phyloP scores from a whole-genome alignment of 345 rosid genomes.

The Moricandia moricandioides region DNA sequence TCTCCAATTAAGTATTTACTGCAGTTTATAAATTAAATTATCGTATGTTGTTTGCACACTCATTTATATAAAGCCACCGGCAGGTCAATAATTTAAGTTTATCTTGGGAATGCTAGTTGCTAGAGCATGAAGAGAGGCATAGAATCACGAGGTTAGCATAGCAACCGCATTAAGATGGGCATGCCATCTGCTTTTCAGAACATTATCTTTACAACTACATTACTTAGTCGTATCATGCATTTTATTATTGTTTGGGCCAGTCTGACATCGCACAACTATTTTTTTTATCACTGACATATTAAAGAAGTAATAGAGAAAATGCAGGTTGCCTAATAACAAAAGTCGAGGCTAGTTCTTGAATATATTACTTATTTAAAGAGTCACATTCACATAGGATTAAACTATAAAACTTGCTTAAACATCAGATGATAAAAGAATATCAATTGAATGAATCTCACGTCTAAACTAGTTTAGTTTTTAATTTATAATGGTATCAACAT shows the following conservation, averaged over 20 bases:
- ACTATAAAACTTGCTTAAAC: slow-evolving; percentile 5
- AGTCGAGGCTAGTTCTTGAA: slow-evolving; percentile 16
- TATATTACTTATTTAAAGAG: neutral
- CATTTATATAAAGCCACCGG: slow-evolving; percentile 1
- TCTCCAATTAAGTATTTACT: neutral
- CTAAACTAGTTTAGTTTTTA: neutral
- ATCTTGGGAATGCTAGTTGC: slow-evolving; percentile 15
- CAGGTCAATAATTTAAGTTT: slow-evolving; percentile 4
- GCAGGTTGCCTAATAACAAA: slow-evolving; percentile 19
- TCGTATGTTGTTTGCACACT: neutral
- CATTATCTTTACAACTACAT: slow-evolving; percentile 26
- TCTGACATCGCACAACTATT: slow-evolving; percentile 29
- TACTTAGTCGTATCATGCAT: slow-evolving; percentile 25
- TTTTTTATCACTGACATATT: slow-evolving; percentile 3
- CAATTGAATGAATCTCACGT: slow-evolving; percentile 16
- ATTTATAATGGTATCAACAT: slow-evolving; percentile 17
- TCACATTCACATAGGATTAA: slow-evolving; percentile 19
- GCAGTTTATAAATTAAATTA: neutral
- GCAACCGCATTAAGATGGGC: slow-evolving; percentile 31
- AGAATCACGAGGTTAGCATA: slow-evolving; percentile 33
- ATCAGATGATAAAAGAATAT: neutral
- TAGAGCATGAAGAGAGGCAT: slow-evolving; percentile 29
- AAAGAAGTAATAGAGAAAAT: neutral
- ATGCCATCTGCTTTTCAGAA: slow-evolving; percentile 31
- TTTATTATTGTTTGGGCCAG: slow-evolving; percentile 19